Conservation (phyloP, 2,329 filamentous ascomycete genomes). For the Trichoderma hamatum region DNA sequence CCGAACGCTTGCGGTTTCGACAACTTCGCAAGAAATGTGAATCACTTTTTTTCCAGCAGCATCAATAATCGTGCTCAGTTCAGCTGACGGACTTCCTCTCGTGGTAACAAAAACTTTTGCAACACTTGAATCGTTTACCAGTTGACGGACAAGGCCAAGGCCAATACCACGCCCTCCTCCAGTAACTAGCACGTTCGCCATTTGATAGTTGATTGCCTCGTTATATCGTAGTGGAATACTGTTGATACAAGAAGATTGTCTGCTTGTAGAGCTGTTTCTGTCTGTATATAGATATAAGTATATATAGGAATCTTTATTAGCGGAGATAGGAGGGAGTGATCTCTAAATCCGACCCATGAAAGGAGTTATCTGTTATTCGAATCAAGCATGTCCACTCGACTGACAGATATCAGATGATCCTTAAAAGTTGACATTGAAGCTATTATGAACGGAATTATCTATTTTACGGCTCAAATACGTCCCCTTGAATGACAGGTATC, state of each 20-base stretch:
- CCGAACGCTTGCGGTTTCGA: not conserved
- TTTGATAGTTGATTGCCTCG: not conserved
- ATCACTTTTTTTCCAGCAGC: not conserved
- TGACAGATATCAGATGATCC: not conserved
- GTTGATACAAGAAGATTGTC: not conserved
- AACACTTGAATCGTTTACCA: not conserved
- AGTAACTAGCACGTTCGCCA: not conserved
- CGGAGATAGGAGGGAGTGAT: not conserved
- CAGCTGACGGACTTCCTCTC: not conserved
- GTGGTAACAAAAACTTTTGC: not conserved
- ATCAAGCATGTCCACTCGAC: not conserved
- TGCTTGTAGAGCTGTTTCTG: not conserved
- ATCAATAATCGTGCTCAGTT: not conserved
- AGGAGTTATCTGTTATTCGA: not conserved
- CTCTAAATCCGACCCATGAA: not conserved
- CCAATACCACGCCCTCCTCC: constrained; percentile 2
- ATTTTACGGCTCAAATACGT: too few species aligned
- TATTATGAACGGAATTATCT: too few species aligned
- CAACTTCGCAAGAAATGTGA: not conserved
- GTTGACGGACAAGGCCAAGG: not conserved
- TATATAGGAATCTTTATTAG: not conserved
- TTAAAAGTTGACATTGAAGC: not conserved
- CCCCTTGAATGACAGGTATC: not conserved
- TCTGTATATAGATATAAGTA: not conserved
- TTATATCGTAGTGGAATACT: not conserved